A percentile compares a stretch with the other conserved stretches of the same genome.
These are phyloP conservation scores for Paramecium biaurelia DNA, from an alignment of 73 alveolate genomes.

Conservation along the genomic window DNA sequence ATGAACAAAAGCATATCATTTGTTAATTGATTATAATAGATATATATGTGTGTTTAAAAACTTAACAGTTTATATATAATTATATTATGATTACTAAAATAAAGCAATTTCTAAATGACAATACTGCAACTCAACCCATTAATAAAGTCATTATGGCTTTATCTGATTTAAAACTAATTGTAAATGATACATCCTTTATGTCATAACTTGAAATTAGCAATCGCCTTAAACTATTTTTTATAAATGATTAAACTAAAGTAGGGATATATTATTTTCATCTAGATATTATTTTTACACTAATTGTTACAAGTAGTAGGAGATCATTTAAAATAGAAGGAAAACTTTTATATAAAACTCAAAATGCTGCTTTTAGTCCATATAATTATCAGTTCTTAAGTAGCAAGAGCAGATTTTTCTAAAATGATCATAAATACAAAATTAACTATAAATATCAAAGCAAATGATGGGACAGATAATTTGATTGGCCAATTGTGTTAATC, in stretches of 20 bases:
- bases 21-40: background rate
- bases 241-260: background rate
- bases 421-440: background rate
- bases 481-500: background rate
- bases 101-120: background rate
- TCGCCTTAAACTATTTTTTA: background rate
- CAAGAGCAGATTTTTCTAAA: slow-evolving; percentile 29
- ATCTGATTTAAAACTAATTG: background rate
- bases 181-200: background rate
- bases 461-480: background rate
- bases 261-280: background rate
- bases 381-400: slow-evolving; percentile 42
- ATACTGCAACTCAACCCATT: background rate
- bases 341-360: background rate
- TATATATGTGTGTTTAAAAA: background rate
- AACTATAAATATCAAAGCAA: background rate
- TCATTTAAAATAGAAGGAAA: background rate
- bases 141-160: background rate
- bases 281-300: background rate
- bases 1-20: background rate
- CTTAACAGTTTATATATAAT: background rate
- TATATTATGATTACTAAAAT: background rate
- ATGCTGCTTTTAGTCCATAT: slow-evolving; percentile 9
- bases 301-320: slow-evolving; percentile 1
- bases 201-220: background rate